Percentiles rank a stretch among this genome's conserved stretches.
Conservation (phyloP, 257 asterid genomes). For the Fraxinus pennsylvanica region DNA sequence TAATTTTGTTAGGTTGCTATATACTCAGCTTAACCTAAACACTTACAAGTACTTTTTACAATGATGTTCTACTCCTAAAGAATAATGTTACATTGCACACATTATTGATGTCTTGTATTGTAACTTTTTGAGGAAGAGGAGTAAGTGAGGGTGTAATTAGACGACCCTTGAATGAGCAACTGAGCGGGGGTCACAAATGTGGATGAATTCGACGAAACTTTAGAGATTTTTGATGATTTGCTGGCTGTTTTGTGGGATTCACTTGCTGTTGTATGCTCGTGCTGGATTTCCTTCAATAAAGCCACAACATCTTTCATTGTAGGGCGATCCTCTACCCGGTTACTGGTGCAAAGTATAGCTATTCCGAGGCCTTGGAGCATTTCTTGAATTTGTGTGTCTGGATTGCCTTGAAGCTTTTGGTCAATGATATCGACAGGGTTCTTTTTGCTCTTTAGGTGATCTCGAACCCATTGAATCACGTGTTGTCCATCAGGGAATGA, state of each 20-base stretch:
- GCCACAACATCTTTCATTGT: constrained; percentile 85
- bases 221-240: constrained; percentile 29
- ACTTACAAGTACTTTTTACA: constrained; percentile 24
- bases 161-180: constrained; percentile 59
- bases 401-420: constrained; percentile 66
- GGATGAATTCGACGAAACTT: constrained; percentile 39
- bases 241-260: constrained; percentile 50
- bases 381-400: constrained; percentile 73
- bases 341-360: constrained; percentile 76
- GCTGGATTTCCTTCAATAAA: constrained; percentile 63
- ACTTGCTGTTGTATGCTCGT: constrained; percentile 37
- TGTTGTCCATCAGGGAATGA: constrained; percentile 72
- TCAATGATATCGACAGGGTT: constrained; percentile 65
- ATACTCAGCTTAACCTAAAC: constrained; percentile 21
- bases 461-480: constrained; percentile 72
- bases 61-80: constrained; percentile 25
- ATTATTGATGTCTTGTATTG: constrained; percentile 34
- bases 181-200: constrained; percentile 57
- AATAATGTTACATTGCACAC: constrained; percentile 6
- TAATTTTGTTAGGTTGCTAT: constrained; percentile 17
- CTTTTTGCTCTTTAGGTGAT: constrained; percentile 53
- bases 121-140: constrained; percentile 61
- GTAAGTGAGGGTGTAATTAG: constrained; percentile 59
- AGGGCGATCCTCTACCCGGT: constrained; percentile 69
- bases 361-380: constrained; percentile 86